Conservation (phyloP, 306 rosid species). For the Cucurbita argyrosperma region DNA sequence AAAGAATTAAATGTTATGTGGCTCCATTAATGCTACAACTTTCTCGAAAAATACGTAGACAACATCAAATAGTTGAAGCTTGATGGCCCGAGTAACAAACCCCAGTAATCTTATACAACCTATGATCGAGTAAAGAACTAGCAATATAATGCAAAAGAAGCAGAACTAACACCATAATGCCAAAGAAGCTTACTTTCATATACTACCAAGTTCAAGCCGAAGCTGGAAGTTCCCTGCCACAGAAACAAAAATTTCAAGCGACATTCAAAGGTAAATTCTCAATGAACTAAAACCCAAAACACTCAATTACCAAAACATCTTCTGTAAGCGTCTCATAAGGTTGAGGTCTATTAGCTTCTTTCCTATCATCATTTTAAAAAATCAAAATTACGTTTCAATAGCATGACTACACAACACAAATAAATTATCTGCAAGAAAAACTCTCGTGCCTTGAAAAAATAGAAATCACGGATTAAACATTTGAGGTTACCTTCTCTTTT, state of each 20-base stretch:
- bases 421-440: neutral
- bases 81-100: neutral
- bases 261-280: neutral
- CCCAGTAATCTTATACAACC: neutral
- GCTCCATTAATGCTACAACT: neutral
- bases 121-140: neutral
- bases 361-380: conserved; percentile 19
- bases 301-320: conserved; percentile 47
- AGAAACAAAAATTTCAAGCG: neutral
- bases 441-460: neutral
- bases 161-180: neutral
- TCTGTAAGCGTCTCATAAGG: conserved; percentile 27
- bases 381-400: neutral
- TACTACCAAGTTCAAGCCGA: conserved; percentile 40
- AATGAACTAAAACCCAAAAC: neutral
- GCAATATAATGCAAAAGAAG: neutral
- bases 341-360: conserved; percentile 30
- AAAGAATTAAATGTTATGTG: neutral
- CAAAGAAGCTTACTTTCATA: conserved; percentile 46
- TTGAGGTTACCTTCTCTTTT: conserved; percentile 37
- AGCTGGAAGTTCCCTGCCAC: conserved; percentile 37
- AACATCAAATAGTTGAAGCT: neutral
- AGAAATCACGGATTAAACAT: neutral
- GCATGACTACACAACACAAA: neutral
- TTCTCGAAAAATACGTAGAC: neutral